Evolutionary conservation across 2,329 filamentous ascomycete species (phyloP).

Genomic region (Raffaelea deltoideospora): DNA sequence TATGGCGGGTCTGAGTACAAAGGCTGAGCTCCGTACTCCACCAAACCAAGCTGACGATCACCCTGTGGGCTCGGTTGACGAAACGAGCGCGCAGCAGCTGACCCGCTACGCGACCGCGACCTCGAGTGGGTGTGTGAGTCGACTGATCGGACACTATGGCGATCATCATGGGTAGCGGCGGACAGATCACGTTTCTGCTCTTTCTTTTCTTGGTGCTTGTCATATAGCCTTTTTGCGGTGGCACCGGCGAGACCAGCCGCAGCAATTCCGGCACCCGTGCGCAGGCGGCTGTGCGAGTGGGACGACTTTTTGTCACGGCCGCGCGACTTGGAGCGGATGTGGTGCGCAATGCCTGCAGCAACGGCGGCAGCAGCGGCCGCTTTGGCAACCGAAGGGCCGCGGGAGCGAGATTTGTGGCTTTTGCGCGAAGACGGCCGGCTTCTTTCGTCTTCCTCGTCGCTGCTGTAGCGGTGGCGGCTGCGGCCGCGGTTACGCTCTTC

Average conservation of each 20-base stretch:
- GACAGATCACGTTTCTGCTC: conserved; percentile 19
- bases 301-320: conserved; percentile 23
- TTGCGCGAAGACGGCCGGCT: conserved; percentile 23
- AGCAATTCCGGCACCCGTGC: conserved; percentile 44
- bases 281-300: conserved; percentile 31
- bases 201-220: conserved; percentile 46
- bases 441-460: conserved; percentile 20
- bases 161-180: conserved; percentile 15
- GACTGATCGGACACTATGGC: conserved; percentile 12
- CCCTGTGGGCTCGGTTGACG: conserved; percentile 25
- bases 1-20: conserved; percentile 26
- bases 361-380: conserved; percentile 42
- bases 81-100: conserved; percentile 23
- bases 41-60: conserved; percentile 54
- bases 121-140: no score
- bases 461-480: conserved; percentile 29
- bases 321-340: conserved; percentile 39
- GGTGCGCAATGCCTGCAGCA: conserved; percentile 41
- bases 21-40: conserved; percentile 49
- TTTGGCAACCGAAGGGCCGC: conserved; percentile 37
- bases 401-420: conserved; percentile 22
- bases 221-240: conserved; percentile 45
- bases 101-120: conserved; percentile 13
- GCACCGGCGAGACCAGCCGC: conserved; percentile 45
- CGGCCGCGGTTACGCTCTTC: conserved; percentile 43